These are phyloP conservation scores for Roridomyces roridus DNA, from an alignment of 768 basidiomycete species.

Conservation along the genomic window DNA sequence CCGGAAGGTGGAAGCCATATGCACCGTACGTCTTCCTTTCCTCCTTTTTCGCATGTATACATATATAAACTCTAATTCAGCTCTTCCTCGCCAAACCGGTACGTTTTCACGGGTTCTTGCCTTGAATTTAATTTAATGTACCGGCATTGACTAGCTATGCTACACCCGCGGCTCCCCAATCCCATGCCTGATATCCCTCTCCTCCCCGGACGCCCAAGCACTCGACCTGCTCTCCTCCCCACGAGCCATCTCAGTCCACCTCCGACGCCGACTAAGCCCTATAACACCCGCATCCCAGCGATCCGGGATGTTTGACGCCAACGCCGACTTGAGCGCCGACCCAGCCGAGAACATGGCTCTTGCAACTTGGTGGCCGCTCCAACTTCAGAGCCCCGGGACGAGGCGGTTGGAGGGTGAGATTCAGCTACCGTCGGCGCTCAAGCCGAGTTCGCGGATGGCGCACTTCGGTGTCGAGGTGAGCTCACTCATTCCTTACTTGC, in stretches of 20 bases:
- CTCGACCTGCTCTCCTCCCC: conserved; percentile 29
- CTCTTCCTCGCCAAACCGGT: conserved; percentile 25
- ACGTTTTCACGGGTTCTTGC: background rate
- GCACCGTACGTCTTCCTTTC: conserved; percentile 22
- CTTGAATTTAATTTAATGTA: background rate
- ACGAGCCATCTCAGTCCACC: conserved; percentile 16
- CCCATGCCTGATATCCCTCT: conserved; percentile 19
- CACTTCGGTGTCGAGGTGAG: conserved; percentile 27
- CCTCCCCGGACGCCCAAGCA: conserved; percentile 20
- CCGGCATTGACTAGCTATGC: conserved; percentile 10
- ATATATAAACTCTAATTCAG: background rate
- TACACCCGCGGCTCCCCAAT: conserved; percentile 28
- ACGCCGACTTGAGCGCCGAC: conserved; percentile 21
- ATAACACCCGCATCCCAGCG: conserved; percentile 17
- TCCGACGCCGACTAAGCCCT: conserved; percentile 21
- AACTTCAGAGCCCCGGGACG: background rate
- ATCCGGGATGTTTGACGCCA: conserved; percentile 23
- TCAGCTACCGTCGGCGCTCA: conserved; percentile 18
- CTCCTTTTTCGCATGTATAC: background rate
- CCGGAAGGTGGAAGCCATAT: conserved; percentile 19
- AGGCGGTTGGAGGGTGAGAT: conserved; percentile 26
- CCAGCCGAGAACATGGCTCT: conserved; percentile 17
- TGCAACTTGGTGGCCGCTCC: conserved; percentile 24
- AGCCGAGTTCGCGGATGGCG: conserved; percentile 21
- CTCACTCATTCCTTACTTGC: background rate